A percentile compares a stretch with the other conserved stretches of the same genome.
These are phyloP conservation scores for Xylaria sp. DNA, from an alignment of 2,329 filamentous ascomycete species.

Conservation along the genomic window DNA sequence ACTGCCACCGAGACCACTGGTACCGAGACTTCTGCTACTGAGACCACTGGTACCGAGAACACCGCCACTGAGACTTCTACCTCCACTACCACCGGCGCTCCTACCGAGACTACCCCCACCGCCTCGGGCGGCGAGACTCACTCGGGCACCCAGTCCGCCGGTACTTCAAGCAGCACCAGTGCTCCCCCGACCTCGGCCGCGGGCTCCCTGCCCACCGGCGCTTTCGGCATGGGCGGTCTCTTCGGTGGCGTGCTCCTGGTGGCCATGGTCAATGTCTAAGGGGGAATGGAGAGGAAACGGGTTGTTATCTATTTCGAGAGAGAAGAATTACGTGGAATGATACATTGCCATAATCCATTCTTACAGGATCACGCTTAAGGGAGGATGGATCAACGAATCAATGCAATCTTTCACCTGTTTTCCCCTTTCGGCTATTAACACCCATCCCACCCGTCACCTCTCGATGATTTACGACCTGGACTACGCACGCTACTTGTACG, in stretches of 20 bases:
- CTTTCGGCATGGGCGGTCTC: slow-evolving; percentile 12
- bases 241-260: slow-evolving; percentile 16
- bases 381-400: no score
- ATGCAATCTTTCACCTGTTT: slow-evolving; percentile 12
- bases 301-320: no score
- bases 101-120: slow-evolving; percentile 7
- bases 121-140: slow-evolving; percentile 13
- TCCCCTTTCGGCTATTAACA: slow-evolving; percentile 19
- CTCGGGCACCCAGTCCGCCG: slow-evolving; percentile 11
- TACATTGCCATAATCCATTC: no score
- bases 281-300: no score
- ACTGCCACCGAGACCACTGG: slow-evolving; percentile 4
- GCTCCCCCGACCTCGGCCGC: slow-evolving; percentile 18
- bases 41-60: slow-evolving; percentile 3
- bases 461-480: no score
- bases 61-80: no score
- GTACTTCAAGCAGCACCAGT: slow-evolving; percentile 8
- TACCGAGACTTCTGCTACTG: not conserved
- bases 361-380: not conserved
- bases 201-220: slow-evolving; percentile 12
- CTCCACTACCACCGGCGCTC: slow-evolving; percentile 2
- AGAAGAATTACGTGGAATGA: slow-evolving; percentile 1
- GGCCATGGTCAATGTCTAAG: slow-evolving; percentile 16
- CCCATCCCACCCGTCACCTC: no score
- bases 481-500: slow-evolving; percentile 24